Conservation (phyloP, 139 green algal genomes). For the Asterochloris sp. region DNA sequence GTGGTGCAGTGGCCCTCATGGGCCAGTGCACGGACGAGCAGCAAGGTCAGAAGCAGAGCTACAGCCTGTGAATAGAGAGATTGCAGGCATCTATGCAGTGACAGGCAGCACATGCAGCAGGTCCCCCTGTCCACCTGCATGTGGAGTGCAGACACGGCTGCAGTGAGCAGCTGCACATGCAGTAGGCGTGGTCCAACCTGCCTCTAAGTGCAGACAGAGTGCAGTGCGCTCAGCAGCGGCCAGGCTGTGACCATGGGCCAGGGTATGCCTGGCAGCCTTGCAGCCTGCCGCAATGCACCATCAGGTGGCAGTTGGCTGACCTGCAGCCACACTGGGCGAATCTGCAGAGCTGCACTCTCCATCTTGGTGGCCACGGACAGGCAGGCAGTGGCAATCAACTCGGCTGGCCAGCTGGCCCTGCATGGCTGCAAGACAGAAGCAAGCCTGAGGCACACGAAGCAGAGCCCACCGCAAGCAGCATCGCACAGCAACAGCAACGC, state of each 20-base stretch:
- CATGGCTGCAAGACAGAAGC: background rate
- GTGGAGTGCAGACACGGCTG: background rate
- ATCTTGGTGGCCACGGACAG: conserved; percentile 20
- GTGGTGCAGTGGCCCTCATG: too few relatives aligned
- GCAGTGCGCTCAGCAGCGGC: background rate
- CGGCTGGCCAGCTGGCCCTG: background rate
- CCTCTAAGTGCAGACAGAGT: background rate
- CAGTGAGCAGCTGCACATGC: background rate
- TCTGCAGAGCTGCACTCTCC: background rate
- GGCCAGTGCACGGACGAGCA: too few relatives aligned
- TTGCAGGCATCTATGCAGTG: too few relatives aligned
- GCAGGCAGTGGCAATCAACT: conserved; percentile 9
- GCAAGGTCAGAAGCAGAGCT: too few relatives aligned
- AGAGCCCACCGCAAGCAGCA: background rate
- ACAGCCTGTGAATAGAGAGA: too few relatives aligned
- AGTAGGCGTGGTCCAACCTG: too few relatives aligned
- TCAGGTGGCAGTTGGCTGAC: background rate
- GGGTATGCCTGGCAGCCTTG: background rate
- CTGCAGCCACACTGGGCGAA: conserved; percentile 5
- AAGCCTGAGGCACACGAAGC: background rate
- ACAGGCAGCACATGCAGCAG: too few relatives aligned
- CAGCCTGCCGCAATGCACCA: background rate
- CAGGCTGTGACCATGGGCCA: background rate
- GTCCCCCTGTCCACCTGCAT: too few relatives aligned
- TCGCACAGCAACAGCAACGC: background rate